A percentile compares a stretch with the other conserved stretches of the same genome.
phyloP scores from a whole-genome alignment of 169 alveolate species.

The Cryptosporidium xiaoi region DNA sequence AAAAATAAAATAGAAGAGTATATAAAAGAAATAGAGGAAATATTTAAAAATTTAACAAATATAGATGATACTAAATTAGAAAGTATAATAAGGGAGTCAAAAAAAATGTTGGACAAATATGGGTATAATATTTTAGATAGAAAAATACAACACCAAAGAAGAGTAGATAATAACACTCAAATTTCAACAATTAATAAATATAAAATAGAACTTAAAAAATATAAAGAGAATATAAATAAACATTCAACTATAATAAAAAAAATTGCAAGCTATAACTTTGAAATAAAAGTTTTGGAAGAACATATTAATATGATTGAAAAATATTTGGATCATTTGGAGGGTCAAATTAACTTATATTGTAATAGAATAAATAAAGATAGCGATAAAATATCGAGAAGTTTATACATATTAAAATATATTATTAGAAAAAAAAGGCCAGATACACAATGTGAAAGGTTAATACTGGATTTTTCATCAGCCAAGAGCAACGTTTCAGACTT shows the following conservation, averaged over 20 bases:
- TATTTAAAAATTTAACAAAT: background rate
- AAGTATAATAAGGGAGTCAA: background rate
- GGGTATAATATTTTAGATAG: background rate
- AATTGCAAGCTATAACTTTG: slow-evolving; percentile 6
- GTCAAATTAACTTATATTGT: slow-evolving; percentile 34
- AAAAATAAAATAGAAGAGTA: background rate
- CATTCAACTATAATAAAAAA: background rate
- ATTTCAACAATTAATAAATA: background rate
- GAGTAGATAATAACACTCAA: background rate
- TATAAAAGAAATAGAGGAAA: background rate
- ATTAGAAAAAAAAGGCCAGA: slow-evolving; percentile 56
- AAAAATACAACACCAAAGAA: background rate
- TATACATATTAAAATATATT: slow-evolving; percentile 23
- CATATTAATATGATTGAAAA: slow-evolving; percentile 3
- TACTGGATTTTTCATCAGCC: slow-evolving; percentile 18
- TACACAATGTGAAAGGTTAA: slow-evolving; percentile 28
- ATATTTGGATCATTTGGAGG: slow-evolving; percentile 2
- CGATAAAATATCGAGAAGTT: slow-evolving; percentile 33
- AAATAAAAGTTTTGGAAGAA: slow-evolving; percentile 24
- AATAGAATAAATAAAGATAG: slow-evolving; percentile 28
- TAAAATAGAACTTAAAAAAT: background rate
- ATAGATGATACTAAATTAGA: background rate
- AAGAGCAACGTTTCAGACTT: background rate
- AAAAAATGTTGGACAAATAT: background rate
- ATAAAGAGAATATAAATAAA: background rate